Evolutionary conservation across 257 asterid species (phyloP).

Genomic region (Salvia splendens): DNA sequence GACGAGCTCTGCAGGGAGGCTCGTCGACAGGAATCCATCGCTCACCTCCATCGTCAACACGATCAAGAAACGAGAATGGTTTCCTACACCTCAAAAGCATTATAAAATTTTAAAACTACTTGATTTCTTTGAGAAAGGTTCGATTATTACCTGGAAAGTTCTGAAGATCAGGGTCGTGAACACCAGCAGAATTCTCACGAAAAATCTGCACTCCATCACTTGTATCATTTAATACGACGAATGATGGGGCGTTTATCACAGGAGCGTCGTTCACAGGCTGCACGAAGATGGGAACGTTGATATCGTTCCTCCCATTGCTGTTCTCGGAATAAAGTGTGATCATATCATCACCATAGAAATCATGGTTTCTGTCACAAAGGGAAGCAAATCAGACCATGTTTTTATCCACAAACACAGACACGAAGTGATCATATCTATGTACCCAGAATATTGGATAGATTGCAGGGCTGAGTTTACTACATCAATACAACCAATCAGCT

Average conservation of each 20-base stretch:
- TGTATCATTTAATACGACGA: slow-evolving; percentile 51
- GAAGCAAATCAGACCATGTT: slow-evolving; percentile 13
- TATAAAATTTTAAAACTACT: neutral
- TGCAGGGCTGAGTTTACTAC: slow-evolving; percentile 72
- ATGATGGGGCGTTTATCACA: slow-evolving; percentile 65
- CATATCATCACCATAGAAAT: slow-evolving; percentile 68
- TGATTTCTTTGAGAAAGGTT: neutral
- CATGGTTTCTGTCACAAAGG: slow-evolving; percentile 51
- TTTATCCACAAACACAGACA: neutral
- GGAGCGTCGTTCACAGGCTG: slow-evolving; percentile 93
- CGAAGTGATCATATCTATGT: neutral
- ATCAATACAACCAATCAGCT: slow-evolving; percentile 61
- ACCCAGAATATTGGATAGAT: slow-evolving; percentile 81
- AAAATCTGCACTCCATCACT: slow-evolving; percentile 61
- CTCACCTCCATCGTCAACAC: slow-evolving; percentile 79
- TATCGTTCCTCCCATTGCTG: slow-evolving; percentile 59
- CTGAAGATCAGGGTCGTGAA: slow-evolving; percentile 75
- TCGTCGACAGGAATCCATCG: slow-evolving; percentile 61
- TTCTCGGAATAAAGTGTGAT: slow-evolving; percentile 64
- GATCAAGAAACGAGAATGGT: slow-evolving; percentile 59
- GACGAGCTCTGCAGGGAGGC: slow-evolving; percentile 70
- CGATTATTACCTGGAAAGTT: slow-evolving; percentile 66
- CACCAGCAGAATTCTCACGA: slow-evolving; percentile 26
- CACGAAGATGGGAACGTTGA: slow-evolving; percentile 71
- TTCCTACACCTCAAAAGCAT: slow-evolving; percentile 46